These are phyloP conservation scores for Naganishia liquefaciens DNA, from an alignment of 1,284 basidiomycete species.

Conservation along the genomic window DNA sequence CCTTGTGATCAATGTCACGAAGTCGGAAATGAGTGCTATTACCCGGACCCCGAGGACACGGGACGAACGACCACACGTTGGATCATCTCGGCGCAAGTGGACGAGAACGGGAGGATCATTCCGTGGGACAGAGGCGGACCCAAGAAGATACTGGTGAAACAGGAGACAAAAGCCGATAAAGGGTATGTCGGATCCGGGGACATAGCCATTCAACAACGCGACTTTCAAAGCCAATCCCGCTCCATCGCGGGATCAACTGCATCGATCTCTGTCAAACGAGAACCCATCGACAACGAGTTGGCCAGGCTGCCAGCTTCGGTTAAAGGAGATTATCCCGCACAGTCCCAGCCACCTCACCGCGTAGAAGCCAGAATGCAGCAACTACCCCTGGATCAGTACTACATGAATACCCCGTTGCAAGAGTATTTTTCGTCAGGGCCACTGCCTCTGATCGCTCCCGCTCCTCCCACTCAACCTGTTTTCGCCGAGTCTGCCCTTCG, in stretches of 20 bases:
- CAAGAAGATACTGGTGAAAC: background rate
- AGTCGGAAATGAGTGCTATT: constrained; percentile 34
- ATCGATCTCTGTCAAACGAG: background rate
- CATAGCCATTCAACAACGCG: no score
- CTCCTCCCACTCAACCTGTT: background rate
- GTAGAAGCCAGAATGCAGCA: no score
- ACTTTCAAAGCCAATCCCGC: no score
- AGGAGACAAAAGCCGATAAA: background rate
- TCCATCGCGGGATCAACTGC: background rate
- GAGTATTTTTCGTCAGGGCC: background rate
- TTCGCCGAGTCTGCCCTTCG: constrained; percentile 11
- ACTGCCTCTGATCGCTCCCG: background rate
- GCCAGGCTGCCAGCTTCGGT: background rate
- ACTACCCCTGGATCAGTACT: background rate
- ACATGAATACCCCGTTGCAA: background rate
- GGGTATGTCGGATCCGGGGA: no score
- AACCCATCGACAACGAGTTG: background rate
- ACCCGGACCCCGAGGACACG: constrained; percentile 32
- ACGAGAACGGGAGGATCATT: constrained; percentile 9
- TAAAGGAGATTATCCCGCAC: background rate
- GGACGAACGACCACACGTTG: constrained; percentile 28
- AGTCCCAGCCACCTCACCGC: no score
- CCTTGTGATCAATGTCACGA: constrained; percentile 36
- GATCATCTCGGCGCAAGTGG: constrained; percentile 29
- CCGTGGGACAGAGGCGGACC: background rate